Conservation (phyloP, 345 rosid species). For the Melaleuca alternifolia region DNA sequence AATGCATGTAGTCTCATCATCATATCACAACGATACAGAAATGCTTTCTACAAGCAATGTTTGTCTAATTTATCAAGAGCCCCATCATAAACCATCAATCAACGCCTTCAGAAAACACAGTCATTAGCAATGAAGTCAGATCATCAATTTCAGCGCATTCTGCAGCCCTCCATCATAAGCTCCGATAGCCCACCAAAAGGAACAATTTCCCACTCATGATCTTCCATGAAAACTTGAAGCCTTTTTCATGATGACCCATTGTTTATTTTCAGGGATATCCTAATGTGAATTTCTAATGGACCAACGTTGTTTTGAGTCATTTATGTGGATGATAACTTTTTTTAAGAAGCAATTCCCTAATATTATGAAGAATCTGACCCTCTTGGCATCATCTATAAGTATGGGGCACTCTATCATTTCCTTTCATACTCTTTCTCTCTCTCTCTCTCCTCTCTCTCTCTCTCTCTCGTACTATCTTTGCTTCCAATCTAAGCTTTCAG, state of each 20-base stretch:
- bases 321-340: neutral
- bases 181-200: neutral
- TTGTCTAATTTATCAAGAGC: neutral
- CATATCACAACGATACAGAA: neutral
- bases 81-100: neutral
- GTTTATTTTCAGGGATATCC: neutral
- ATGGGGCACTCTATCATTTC: neutral
- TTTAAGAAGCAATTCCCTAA: neutral
- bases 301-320: neutral
- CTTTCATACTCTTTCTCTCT: neutral
- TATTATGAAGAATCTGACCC: neutral
- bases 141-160: constrained; percentile 5
- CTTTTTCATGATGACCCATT: neutral
- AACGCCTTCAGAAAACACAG: neutral
- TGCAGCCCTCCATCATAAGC: constrained; percentile 3
- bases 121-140: constrained; percentile 19
- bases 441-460: neutral
- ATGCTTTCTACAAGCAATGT: neutral
- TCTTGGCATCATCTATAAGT: neutral
- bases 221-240: neutral
- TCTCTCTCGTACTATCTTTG: constrained; percentile 19
- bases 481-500: constrained; percentile 47
- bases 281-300: neutral
- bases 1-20: neutral
- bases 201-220: neutral